phyloP scores from a whole-genome alignment of 2,329 filamentous ascomycete species.

The Epichloe uncinata region DNA sequence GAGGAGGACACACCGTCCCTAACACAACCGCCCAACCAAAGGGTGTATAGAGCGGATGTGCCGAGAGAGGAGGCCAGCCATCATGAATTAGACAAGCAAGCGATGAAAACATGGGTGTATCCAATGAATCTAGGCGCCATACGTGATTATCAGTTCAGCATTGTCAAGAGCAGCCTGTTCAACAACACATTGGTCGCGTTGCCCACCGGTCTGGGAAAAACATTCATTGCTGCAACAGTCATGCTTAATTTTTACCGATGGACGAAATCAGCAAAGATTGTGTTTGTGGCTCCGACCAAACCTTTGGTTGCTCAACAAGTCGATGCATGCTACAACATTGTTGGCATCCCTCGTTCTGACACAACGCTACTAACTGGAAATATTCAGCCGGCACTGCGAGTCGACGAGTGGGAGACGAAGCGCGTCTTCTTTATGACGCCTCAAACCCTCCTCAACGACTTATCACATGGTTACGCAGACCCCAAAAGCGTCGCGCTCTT shows the following conservation, averaged over 20 bases:
- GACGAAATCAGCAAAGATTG: constrained; percentile 77
- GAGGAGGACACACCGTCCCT: constrained; percentile 11
- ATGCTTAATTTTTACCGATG: constrained; percentile 97
- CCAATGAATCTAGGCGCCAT: constrained; percentile 81
- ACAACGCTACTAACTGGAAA: constrained; percentile 88
- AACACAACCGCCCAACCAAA: constrained; percentile 16
- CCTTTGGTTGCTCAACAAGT: constrained; percentile 93
- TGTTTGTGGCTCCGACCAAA: constrained; percentile 94
- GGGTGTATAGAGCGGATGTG: constrained; percentile 40
- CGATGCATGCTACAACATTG: constrained; percentile 82
- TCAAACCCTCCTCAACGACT: constrained; percentile 84
- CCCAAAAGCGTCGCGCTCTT: constrained; percentile 84
- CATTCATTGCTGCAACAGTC: constrained; percentile 91
- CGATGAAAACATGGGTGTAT: constrained; percentile 83
- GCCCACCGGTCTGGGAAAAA: constrained; percentile 91
- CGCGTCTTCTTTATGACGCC: constrained; percentile 98
- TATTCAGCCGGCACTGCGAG: constrained; percentile 59
- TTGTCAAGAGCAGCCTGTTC: constrained; percentile 80
- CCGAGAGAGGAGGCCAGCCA: constrained; percentile 67
- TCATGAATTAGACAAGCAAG: constrained; percentile 64
- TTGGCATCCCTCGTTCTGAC: constrained; percentile 75
- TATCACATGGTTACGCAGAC: constrained; percentile 80
- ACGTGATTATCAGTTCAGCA: constrained; percentile 93
- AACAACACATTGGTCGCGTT: constrained; percentile 89
- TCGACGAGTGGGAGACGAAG: constrained; percentile 75